Percentiles rank a stretch among this genome's conserved stretches.
phyloP scores from a whole-genome alignment of 108 stramenopile genomes.

The Pseudonitzschia multiseries region DNA sequence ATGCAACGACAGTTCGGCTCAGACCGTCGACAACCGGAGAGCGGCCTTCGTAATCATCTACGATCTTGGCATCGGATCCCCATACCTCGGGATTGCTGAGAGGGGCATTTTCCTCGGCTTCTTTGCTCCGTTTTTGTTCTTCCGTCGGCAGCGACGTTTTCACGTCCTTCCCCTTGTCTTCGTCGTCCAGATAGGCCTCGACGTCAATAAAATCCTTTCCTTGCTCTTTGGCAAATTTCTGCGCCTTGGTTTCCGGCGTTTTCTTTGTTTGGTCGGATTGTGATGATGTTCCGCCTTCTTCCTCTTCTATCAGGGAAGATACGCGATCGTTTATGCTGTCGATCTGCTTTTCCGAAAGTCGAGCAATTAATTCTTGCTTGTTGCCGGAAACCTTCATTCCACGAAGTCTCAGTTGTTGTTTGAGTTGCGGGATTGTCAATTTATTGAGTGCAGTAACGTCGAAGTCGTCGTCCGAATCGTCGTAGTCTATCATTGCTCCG shows the following conservation, averaged over 20 bases:
- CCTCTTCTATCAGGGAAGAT: neutral
- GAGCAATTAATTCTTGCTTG: slow-evolving; percentile 63
- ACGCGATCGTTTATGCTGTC: neutral
- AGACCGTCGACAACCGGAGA: slow-evolving; percentile 69
- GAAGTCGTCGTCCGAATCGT: slow-evolving; percentile 30
- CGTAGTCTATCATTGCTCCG: slow-evolving; percentile 13
- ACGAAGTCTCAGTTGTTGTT: slow-evolving; percentile 78
- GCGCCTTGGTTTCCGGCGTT: slow-evolving; percentile 33
- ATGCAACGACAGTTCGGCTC: slow-evolving; percentile 72
- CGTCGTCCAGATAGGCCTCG: slow-evolving; percentile 60
- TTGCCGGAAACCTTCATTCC: slow-evolving; percentile 68
- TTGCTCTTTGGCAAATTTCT: slow-evolving; percentile 45
- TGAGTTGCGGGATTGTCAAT: slow-evolving; percentile 70
- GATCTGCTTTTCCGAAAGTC: slow-evolving; percentile 30
- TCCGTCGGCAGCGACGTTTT: slow-evolving; percentile 18
- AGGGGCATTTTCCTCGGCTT: slow-evolving; percentile 30
- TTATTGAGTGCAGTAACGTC: slow-evolving; percentile 38
- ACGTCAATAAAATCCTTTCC: slow-evolving; percentile 84
- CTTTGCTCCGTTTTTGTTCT: slow-evolving; percentile 1
- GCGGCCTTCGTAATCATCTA: slow-evolving; percentile 80
- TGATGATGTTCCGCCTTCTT: neutral
- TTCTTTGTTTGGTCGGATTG: neutral
- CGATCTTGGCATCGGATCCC: slow-evolving; percentile 79
- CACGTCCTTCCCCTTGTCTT: slow-evolving; percentile 56
- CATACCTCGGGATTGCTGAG: slow-evolving; percentile 73